These are phyloP conservation scores for Leccinum rimulosum DNA, from an alignment of 768 basidiomycete genomes.

Conservation along the genomic window DNA sequence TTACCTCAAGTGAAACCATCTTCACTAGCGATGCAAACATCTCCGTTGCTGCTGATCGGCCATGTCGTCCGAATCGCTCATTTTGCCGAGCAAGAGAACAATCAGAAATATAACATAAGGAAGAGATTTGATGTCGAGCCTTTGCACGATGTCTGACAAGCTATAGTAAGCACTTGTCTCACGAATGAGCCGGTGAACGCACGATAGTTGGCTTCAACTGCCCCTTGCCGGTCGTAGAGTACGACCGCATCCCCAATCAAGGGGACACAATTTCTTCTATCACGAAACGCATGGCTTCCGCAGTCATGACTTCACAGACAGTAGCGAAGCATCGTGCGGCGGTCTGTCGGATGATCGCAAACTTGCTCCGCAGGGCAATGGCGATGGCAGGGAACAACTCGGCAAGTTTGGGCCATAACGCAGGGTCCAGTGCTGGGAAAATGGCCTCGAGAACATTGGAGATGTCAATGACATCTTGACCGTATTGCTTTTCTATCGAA, in stretches of 20 bases:
- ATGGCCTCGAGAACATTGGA: constrained; percentile 86
- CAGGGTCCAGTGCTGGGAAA: constrained; percentile 67
- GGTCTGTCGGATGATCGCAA: constrained; percentile 85
- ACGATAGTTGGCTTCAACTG: constrained; percentile 68
- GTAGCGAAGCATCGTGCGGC: constrained; percentile 87
- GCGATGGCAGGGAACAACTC: constrained; percentile 76
- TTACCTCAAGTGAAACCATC: constrained; percentile 95
- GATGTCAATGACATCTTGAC: constrained; percentile 90
- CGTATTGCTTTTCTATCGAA: constrained; percentile 67
- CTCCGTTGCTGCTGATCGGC: constrained; percentile 88
- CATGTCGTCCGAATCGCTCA: constrained; percentile 93
- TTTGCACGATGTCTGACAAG: constrained; percentile 81
- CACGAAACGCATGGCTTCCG: constrained; percentile 86
- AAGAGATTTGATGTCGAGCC: constrained; percentile 88
- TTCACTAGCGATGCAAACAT: constrained; percentile 96
- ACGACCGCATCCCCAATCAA: constrained; percentile 75
- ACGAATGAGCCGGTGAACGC: neutral
- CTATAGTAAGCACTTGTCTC: constrained; percentile 11
- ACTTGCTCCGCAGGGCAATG: constrained; percentile 75
- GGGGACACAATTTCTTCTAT: constrained; percentile 76
- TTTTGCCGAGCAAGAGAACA: constrained; percentile 92
- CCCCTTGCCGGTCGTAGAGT: constrained; percentile 80
- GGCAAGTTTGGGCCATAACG: constrained; percentile 65
- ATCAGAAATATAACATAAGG: constrained; percentile 97
- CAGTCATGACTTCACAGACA: constrained; percentile 81